phyloP scores from a whole-genome alignment of 2,329 filamentous ascomycete species.

The Nothophaeocryptopus gaeumannii region DNA sequence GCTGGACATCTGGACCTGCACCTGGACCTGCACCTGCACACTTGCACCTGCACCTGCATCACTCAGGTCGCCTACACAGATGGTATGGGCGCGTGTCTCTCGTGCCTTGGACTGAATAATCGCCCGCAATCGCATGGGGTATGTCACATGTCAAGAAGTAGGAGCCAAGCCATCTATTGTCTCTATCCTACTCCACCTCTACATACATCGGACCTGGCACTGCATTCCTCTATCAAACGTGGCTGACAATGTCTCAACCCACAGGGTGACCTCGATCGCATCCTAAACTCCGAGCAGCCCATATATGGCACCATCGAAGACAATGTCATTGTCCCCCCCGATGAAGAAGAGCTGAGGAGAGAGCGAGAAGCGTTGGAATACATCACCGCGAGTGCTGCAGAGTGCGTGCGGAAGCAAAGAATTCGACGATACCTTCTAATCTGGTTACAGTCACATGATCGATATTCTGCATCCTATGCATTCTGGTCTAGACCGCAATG shows the following conservation, averaged over 20 bases:
- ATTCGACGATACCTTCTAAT: background rate
- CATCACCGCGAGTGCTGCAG: conserved; percentile 49
- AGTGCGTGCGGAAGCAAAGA: conserved; percentile 36
- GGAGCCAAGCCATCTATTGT: no score
- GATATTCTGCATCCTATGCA: conserved; percentile 46
- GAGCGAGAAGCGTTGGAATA: conserved; percentile 49
- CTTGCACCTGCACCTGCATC: no score
- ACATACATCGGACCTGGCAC: no score
- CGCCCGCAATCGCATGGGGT: conserved; percentile 39
- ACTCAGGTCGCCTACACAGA: conserved; percentile 19
- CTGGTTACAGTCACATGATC: conserved; percentile 45
- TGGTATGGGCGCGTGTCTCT: conserved; percentile 49
- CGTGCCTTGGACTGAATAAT: conserved; percentile 43
- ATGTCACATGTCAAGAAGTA: conserved; percentile 17
- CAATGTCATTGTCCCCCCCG: conserved; percentile 40
- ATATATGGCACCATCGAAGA: conserved; percentile 46
- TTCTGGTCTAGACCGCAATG: background rate
- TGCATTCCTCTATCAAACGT: background rate
- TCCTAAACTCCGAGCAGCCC: conserved; percentile 44
- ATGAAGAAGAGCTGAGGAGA: conserved; percentile 49
- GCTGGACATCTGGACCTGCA: no score
- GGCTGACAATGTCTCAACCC: conserved; percentile 6
- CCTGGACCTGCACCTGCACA: no score
- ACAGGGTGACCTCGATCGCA: conserved; percentile 46
- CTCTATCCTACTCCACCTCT: no score